Percentiles rank a stretch among this genome's conserved stretches.
Conservation (phyloP, 2,329 filamentous ascomycete genomes). For the Neonectria punicea region DNA sequence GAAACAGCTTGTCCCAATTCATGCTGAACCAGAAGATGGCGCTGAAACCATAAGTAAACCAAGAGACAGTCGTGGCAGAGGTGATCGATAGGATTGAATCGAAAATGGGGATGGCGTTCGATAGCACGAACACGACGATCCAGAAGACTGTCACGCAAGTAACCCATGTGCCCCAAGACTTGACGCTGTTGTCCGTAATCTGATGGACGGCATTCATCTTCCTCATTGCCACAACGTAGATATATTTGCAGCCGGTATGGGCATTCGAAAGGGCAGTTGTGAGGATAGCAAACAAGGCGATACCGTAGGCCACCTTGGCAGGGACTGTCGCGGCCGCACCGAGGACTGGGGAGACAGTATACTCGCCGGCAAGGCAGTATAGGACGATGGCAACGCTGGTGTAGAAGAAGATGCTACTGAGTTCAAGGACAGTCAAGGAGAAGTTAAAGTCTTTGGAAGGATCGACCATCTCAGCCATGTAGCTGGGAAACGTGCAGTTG, state of each 20-base stretch:
- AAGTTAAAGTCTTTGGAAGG: constrained; percentile 32
- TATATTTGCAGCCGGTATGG: constrained; percentile 37
- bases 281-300: constrained; percentile 33
- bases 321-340: constrained; percentile 30
- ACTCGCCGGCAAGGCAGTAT: constrained; percentile 34
- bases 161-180: constrained; percentile 38
- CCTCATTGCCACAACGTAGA: constrained; percentile 34
- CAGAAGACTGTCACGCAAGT: constrained; percentile 29
- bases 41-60: constrained; percentile 37
- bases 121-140: constrained; percentile 37
- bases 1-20: constrained; percentile 25
- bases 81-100: constrained; percentile 37
- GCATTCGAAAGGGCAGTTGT: constrained; percentile 32
- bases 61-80: constrained; percentile 34
- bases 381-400: constrained; percentile 27
- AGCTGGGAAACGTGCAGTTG: constrained; percentile 36
- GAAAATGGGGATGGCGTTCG: constrained; percentile 38
- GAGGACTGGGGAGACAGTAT: constrained; percentile 32
- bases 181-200: constrained; percentile 30
- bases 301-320: constrained; percentile 37
- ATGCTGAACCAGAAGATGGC: constrained; percentile 31
- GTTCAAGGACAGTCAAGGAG: constrained; percentile 25
- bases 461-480: constrained; percentile 39
- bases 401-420: constrained; percentile 31
- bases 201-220: constrained; percentile 25